Base-by-base conservation (phyloP, 1,284 basidiomycete species). In the Boletus semigastroideus region DNA sequence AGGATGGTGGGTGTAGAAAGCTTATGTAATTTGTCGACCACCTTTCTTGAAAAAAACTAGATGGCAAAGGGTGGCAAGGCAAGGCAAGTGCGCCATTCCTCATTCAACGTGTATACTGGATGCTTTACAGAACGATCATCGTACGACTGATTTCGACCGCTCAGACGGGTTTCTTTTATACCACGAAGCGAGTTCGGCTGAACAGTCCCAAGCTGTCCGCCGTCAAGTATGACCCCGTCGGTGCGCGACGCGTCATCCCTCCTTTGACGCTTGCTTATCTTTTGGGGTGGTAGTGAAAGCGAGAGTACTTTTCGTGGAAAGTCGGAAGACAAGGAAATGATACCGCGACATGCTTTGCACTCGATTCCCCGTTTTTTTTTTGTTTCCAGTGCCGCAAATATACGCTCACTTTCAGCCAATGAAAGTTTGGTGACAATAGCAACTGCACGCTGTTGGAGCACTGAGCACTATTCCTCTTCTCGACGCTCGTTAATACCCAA, bases 101-200 rank as follows among this genome's bases (percentile, higher is more conserved):
- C 34, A 36, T 54, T 43, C 10, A 31, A 19, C 39, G 7, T 45
- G 36, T 40, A n/a, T n/a, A n/a, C n/a, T n/a, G n/a, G n/a, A n/a
- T n/a, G n/a, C 0, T 11, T 9, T 28, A 31, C 60, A 94, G 92
- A 68, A 92, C 89, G 2, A 72, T 94, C 52, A 85, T 94, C 53
- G 84, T 94, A 48, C 87, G 90, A 46, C 78, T 95, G 59, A 84
- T 94, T 50, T 94, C 92, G 14, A 92, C 91, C 2, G 92, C 92
- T 2, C 87, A 92, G 68, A 94, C 92, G 1, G 92, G 92, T 16
- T 93, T 82, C 74, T 94, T 94, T 71, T 95, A 94, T 72, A 91
- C 90, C 11, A 89, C 87, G 4, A 80, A 84, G 58, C 79, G 92
- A 20, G 72, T 86, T 44, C 79, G 92, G 30, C 70, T 63, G 48